phyloP scores from a whole-genome alignment of 345 rosid genomes.

The Zanthoxylum bungeanum region DNA sequence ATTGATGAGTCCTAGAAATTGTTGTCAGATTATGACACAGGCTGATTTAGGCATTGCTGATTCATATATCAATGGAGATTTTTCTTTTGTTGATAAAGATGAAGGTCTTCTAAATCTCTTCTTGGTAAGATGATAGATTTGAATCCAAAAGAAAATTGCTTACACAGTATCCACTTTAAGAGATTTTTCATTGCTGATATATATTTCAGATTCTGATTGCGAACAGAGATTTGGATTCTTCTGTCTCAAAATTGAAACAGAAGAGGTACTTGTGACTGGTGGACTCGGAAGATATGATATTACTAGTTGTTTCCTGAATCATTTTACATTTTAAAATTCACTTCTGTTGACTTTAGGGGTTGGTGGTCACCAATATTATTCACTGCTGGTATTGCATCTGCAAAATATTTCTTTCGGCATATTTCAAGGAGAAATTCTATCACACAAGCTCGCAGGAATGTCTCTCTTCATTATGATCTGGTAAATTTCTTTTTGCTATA shows the following conservation, averaged over 20 bases:
- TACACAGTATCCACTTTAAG: constrained; percentile 21
- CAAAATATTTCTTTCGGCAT: constrained; percentile 74
- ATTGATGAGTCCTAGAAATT: neutral
- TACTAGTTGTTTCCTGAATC: neutral
- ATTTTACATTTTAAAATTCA: neutral
- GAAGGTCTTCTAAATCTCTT: constrained; percentile 71
- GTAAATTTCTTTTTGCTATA: constrained; percentile 27
- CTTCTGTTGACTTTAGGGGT: constrained; percentile 44
- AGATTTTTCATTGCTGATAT: constrained; percentile 61
- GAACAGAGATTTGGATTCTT: constrained; percentile 51
- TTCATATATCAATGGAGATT: constrained; percentile 82
- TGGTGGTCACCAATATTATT: constrained; percentile 93
- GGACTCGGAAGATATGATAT: neutral
- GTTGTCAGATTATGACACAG: constrained; percentile 17
- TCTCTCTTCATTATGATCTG: constrained; percentile 90
- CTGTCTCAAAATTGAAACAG: constrained; percentile 42
- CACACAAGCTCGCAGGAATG: constrained; percentile 93
- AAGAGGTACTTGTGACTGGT: constrained; percentile 48
- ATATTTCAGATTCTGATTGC: constrained; percentile 63
- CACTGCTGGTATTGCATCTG: constrained; percentile 72
- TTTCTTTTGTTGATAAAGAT: constrained; percentile 74
- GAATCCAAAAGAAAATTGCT: neutral
- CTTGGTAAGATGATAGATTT: constrained; percentile 43
- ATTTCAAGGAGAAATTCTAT: constrained; percentile 70
- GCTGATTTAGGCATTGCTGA: constrained; percentile 96